Conservation (phyloP, 139 green algal species). For the Spirogloea muscicola region DNA sequence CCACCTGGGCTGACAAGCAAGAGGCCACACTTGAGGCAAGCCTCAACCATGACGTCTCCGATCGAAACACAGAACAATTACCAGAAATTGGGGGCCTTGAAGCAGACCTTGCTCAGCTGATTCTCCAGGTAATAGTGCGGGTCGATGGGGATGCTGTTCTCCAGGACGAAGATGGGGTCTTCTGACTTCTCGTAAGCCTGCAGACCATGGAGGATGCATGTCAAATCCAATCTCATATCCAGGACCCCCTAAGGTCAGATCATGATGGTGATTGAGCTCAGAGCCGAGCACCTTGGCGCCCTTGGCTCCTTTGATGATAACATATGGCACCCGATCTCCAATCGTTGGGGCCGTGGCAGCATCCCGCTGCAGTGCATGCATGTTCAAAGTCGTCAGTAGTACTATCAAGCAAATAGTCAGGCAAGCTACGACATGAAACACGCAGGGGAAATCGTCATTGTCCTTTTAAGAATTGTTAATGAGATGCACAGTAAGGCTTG, state of each 20-base stretch:
- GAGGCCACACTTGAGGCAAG: background rate
- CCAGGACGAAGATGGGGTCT: slow-evolving; percentile 94
- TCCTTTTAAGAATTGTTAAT: background rate
- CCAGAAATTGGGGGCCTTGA: background rate
- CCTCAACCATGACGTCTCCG: background rate
- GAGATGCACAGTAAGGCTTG: background rate
- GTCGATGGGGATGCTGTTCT: slow-evolving; percentile 96
- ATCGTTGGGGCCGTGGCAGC: slow-evolving; percentile 84
- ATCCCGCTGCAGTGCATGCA: slow-evolving; percentile 61
- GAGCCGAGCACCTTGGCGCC: slow-evolving; percentile 62
- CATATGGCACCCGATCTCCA: slow-evolving; percentile 92
- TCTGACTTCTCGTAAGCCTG: slow-evolving; percentile 93
- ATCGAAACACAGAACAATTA: background rate
- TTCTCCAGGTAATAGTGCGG: slow-evolving; percentile 96
- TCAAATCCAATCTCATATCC: background rate
- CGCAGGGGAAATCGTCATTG: background rate
- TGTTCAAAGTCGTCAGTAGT: too few species aligned
- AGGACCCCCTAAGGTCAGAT: background rate
- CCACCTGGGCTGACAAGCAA: background rate
- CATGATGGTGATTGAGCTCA: background rate
- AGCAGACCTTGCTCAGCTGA: slow-evolving; percentile 62
- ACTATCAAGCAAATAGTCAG: background rate
- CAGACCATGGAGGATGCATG: background rate
- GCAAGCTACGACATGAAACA: slow-evolving; percentile 1
- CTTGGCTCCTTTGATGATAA: slow-evolving; percentile 94